Percentiles rank a stretch among this genome's conserved stretches.
Evolutionary conservation across 306 rosid species (phyloP).

Genomic region (Glycine tomentella): DNA sequence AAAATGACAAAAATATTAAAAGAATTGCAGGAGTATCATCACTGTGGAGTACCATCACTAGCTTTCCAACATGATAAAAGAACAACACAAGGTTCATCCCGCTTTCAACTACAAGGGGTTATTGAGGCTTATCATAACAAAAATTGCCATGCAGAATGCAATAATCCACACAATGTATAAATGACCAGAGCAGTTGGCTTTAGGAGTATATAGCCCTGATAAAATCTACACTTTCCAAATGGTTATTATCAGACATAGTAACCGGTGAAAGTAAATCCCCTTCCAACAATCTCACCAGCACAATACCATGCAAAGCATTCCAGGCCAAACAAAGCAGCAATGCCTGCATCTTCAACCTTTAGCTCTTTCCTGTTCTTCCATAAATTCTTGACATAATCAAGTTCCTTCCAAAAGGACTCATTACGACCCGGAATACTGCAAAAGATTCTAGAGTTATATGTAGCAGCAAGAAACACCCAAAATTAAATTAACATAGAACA

Average conservation of each 20-base stretch:
- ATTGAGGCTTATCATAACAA: conserved; percentile 67
- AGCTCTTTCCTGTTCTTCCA: conserved; percentile 84
- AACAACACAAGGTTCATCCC: conserved; percentile 58
- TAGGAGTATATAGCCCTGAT: conserved; percentile 46
- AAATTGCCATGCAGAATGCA: conserved; percentile 60
- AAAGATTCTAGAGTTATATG: conserved; percentile 27
- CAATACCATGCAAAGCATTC: conserved; percentile 92
- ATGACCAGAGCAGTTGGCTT: conserved; percentile 52
- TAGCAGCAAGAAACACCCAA: conserved; percentile 11
- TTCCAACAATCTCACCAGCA: conserved; percentile 93
- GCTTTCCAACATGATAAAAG: conserved; percentile 50
- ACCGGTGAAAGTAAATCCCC: conserved; percentile 96
- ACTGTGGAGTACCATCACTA: conserved; percentile 46
- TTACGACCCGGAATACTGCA: conserved; percentile 82
- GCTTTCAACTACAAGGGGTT: conserved; percentile 74
- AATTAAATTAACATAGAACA: conserved; percentile 15
- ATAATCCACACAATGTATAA: conserved; percentile 55
- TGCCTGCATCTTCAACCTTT: conserved; percentile 90
- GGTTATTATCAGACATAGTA: conserved; percentile 68
- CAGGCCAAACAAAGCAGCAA: conserved; percentile 91
- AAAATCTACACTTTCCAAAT: conserved; percentile 52
- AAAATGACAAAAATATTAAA: not conserved
- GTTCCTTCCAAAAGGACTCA: conserved; percentile 82
- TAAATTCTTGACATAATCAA: conserved; percentile 74
- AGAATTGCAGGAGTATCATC: conserved; percentile 43